A percentile compares a stretch with the other conserved stretches of the same genome.
Conservation (phyloP, 1,284 basidiomycete species). For the Somion occarium region DNA sequence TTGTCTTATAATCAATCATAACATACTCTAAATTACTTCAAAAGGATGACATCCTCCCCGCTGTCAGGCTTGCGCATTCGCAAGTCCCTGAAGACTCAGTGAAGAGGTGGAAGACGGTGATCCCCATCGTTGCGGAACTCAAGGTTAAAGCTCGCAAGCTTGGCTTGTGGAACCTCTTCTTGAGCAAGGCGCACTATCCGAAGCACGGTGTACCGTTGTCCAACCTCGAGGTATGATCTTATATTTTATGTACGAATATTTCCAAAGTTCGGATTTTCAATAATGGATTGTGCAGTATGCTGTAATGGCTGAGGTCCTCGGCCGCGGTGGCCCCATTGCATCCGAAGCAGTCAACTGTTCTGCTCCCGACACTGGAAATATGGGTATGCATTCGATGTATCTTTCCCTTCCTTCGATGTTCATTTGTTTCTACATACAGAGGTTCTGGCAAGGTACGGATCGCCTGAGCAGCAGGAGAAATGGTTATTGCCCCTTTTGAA, state of each 20-base stretch:
- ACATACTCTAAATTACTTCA: constrained; percentile 1
- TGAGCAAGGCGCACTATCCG: constrained; percentile 92
- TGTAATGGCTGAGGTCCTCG: constrained; percentile 94
- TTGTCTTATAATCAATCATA: neutral
- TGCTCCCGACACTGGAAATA: constrained; percentile 94
- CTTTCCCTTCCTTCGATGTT: constrained; percentile 1
- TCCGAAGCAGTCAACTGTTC: constrained; percentile 89
- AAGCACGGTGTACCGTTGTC: constrained; percentile 83
- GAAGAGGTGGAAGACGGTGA: constrained; percentile 81
- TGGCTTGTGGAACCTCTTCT: constrained; percentile 96
- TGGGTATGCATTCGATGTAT: constrained; percentile 54
- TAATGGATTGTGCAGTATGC: constrained; percentile 62
- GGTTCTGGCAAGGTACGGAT: constrained; percentile 93
- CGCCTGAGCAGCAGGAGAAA: constrained; percentile 83
- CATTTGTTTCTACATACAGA: constrained; percentile 42
- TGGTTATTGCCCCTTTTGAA: constrained; percentile 89
- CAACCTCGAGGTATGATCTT: constrained; percentile 77
- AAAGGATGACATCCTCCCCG: constrained; percentile 88
- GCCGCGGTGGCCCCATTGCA: constrained; percentile 77
- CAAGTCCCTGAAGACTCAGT: constrained; percentile 79
- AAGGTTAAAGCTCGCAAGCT: constrained; percentile 85
- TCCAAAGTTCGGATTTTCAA: too few relatives aligned
- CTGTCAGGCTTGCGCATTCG: constrained; percentile 72
- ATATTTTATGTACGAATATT: neutral
- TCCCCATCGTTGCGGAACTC: constrained; percentile 80